A percentile compares a stretch with the other conserved stretches of the same genome.
Evolutionary conservation across 2,329 filamentous ascomycete genomes (phyloP).

Genomic region (Alternaria sp.): DNA sequence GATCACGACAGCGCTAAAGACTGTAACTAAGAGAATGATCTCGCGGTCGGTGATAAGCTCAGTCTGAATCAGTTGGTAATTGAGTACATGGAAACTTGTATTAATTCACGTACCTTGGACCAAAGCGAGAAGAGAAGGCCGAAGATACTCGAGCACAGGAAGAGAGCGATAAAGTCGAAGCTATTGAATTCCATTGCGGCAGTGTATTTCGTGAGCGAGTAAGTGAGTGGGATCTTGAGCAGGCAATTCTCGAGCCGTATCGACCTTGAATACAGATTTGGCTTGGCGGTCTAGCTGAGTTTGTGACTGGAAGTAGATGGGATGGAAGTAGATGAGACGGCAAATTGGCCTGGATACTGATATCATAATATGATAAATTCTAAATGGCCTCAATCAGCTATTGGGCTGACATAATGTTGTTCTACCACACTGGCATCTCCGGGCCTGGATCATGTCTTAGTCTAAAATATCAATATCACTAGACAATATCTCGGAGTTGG

Average conservation of each 20-base stretch:
- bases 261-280: background rate
- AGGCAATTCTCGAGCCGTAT: background rate
- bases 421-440: background rate
- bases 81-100: background rate
- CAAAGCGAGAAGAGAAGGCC: constrained; percentile 11
- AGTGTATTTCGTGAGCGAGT: background rate
- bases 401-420: no score
- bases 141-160: constrained; percentile 19
- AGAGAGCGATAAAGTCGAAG: constrained; percentile 20
- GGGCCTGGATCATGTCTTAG: no score
- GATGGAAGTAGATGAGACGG: background rate
- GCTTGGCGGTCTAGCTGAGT: constrained; percentile 11
- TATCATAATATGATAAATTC: background rate
- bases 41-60: constrained; percentile 17
- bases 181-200: constrained; percentile 17
- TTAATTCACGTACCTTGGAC: constrained; percentile 9
- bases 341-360: background rate
- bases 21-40: constrained; percentile 13
- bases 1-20: constrained; percentile 13
- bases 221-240: background rate
- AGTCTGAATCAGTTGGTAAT: constrained; percentile 12
- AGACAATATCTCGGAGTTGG: background rate
- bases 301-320: background rate
- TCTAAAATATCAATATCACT: background rate
- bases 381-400: background rate